Conservation (phyloP, 148 eudicot species). For the Bassia scoparia region DNA sequence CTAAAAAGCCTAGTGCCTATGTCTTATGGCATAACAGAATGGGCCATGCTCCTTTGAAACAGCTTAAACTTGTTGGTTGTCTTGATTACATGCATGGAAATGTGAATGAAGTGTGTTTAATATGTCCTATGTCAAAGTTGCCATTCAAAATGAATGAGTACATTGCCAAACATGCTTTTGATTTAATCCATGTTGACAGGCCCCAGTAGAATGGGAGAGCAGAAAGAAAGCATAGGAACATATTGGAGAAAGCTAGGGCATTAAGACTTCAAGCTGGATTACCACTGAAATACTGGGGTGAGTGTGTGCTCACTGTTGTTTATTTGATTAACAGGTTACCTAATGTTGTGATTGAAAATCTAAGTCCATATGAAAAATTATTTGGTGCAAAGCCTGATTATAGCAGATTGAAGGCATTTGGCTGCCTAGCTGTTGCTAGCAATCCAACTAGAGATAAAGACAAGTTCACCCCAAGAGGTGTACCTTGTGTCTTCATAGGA, state of each 20-base stretch:
- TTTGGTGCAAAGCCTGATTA: no score
- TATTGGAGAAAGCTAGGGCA: neutral
- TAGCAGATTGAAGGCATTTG: no score
- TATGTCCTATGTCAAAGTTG: neutral
- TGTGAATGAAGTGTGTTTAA: neutral
- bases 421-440: no score
- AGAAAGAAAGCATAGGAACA: constrained; percentile 8
- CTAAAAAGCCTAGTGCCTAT: neutral
- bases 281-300: no score
- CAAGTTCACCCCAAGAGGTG: no score
- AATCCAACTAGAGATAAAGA: no score
- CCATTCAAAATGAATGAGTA: neutral
- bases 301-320: no score
- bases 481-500: no score
- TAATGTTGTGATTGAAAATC: no score
- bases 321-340: no score
- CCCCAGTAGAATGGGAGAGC: neutral
- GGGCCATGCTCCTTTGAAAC: neutral
- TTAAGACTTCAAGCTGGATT: neutral
- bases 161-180: neutral
- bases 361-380: no score
- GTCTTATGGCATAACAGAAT: neutral
- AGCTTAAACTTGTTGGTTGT: neutral
- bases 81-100: neutral
- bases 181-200: neutral